A percentile compares a stretch with the other conserved stretches of the same genome.
Evolutionary conservation across 306 rosid species (phyloP).

Genomic region (Prunus salicina): DNA sequence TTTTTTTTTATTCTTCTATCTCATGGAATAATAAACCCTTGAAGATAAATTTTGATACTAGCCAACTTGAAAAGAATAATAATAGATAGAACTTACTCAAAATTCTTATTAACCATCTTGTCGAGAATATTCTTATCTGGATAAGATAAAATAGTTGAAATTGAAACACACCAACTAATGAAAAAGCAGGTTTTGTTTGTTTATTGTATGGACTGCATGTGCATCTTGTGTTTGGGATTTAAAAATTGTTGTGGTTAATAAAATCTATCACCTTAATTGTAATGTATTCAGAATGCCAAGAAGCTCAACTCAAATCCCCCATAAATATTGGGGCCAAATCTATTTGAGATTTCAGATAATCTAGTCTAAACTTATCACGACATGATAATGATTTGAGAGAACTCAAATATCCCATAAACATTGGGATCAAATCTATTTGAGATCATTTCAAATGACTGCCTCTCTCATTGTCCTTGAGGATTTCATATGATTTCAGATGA

Average conservation of each 20-base stretch:
- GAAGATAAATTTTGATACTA: background rate
- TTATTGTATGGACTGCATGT: background rate
- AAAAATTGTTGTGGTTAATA: background rate
- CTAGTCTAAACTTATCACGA: background rate
- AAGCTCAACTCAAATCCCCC: background rate
- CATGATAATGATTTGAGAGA: background rate
- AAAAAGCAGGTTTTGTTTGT: background rate
- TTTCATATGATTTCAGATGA: conserved; percentile 11
- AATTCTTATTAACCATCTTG: background rate
- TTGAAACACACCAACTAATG: background rate
- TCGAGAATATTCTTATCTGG: conserved; percentile 29
- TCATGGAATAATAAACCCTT: too few relatives aligned
- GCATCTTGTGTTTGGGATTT: conserved; percentile 12
- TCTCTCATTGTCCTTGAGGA: background rate
- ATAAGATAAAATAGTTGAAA: conserved; percentile 21
- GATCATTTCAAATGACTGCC: background rate
- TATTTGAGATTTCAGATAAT: background rate
- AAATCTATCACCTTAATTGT: too few relatives aligned
- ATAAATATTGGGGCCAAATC: conserved; percentile 8
- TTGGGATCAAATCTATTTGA: background rate
- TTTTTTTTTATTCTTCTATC: too few relatives aligned
- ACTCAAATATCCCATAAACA: background rate
- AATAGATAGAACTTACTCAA: conserved; percentile 7
- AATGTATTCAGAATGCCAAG: too few relatives aligned
- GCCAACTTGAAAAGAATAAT: background rate